Evolutionary conservation across 2,329 filamentous ascomycete species (phyloP).

Genomic region (Graphilbum ipis-grandicollis): DNA sequence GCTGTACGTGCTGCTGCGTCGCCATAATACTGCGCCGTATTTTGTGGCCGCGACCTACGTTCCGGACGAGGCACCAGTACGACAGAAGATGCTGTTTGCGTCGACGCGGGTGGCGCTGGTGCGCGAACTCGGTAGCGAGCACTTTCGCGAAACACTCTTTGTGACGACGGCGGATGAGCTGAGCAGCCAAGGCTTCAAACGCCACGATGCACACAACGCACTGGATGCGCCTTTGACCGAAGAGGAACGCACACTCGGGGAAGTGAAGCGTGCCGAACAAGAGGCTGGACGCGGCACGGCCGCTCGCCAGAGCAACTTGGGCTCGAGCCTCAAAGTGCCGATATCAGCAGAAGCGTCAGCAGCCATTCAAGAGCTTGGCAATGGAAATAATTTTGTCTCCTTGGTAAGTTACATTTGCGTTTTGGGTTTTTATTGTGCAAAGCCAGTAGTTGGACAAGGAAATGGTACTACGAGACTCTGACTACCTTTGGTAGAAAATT

Average conservation of each 20-base stretch:
- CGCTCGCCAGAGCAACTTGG: constrained; percentile 38
- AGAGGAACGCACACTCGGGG: constrained; percentile 54
- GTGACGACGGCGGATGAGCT: constrained; percentile 54
- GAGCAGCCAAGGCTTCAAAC: constrained; percentile 49
- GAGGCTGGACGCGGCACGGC: constrained; percentile 54
- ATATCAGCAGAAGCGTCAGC: constrained; percentile 45
- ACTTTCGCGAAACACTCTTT: constrained; percentile 63
- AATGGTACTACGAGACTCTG: too few species aligned
- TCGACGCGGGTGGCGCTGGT: constrained; percentile 58
- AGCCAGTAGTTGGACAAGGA: too few species aligned
- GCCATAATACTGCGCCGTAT: constrained; percentile 36
- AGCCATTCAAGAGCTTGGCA: constrained; percentile 41
- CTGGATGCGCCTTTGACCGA: constrained; percentile 58
- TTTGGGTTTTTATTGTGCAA: too few species aligned
- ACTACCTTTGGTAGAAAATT: too few species aligned
- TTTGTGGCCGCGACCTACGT: constrained; percentile 64
- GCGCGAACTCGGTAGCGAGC: constrained; percentile 60
- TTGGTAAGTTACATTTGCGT: constrained; percentile 34
- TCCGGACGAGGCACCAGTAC: constrained; percentile 60
- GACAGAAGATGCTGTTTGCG: constrained; percentile 77
- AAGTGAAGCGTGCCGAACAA: constrained; percentile 59
- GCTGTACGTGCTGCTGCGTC: constrained; percentile 59
- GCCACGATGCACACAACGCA: constrained; percentile 50
- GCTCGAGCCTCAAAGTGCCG: constrained; percentile 38
- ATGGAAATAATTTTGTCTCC: constrained; percentile 39